Percentiles rank a stretch among this genome's conserved stretches.
These are phyloP conservation scores for Populus hybrid DNA, from an alignment of 441 rosid genomes.

Conservation along the genomic window DNA sequence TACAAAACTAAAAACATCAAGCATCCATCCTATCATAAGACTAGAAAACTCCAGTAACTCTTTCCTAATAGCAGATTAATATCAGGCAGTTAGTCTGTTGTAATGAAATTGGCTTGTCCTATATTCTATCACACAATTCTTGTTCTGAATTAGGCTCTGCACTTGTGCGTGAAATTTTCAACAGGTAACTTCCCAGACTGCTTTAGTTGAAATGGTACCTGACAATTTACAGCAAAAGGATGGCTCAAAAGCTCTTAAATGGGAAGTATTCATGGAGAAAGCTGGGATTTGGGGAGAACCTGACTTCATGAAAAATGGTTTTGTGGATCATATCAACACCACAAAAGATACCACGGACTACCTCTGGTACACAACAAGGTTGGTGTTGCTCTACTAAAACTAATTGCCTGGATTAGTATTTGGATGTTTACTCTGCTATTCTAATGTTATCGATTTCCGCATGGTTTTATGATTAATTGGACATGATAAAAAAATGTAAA, in stretches of 20 bases:
- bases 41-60: background rate
- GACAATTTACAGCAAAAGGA: conserved; percentile 48
- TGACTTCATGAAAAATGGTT: conserved; percentile 52
- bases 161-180: conserved; percentile 18
- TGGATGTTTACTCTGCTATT: background rate
- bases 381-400: conserved; percentile 24
- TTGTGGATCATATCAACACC: conserved; percentile 85
- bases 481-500: background rate
- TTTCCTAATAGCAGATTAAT: background rate
- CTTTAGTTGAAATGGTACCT: conserved; percentile 72
- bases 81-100: background rate
- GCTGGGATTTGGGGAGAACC: conserved; percentile 80
- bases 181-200: conserved; percentile 68
- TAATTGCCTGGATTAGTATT: background rate
- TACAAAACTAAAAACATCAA: conserved; percentile 3
- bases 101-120: conserved; percentile 2
- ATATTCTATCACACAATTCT: conserved; percentile 5
- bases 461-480: background rate
- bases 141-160: conserved; percentile 1
- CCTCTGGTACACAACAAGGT: conserved; percentile 97
- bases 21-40: background rate
- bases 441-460: background rate
- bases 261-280: conserved; percentile 71
- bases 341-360: conserved; percentile 84
- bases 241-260: conserved; percentile 44